Evolutionary conservation across 257 asterid species (phyloP), one percentile per base, ranked within the genome.

Genomic region (Ajuga chamaepitys): DNA sequence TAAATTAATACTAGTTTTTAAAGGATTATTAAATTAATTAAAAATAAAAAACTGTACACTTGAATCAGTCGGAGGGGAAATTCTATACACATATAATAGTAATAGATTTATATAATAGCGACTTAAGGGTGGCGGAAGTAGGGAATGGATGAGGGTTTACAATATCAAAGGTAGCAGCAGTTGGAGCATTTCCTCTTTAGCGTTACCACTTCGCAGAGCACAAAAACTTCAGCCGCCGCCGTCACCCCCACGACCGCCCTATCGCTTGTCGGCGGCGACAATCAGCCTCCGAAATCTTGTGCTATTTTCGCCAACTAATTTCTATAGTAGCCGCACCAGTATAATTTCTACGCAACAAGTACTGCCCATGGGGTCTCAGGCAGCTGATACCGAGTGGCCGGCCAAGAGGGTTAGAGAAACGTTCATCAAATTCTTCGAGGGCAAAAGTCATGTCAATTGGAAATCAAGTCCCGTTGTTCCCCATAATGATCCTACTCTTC

Each of bases 401-500:
- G 94, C 99, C 1, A 81, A 28, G 26, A 74, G 74, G 61, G 86
- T 83, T 0, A 77, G 97, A 54, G 80, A 80, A 4, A 86, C 96
- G 0, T 89, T 83, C 70, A 5, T 93, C 75, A 69, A 63, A 3
- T 93, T 84, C 77, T 93, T 86, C 79, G 77, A 83, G 70, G 81
- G 67, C 17, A 89, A 78, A 68, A 80, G 48, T n/a, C 99, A 89
- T 14, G 75, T 79, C 3, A 11, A 77, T 32, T 88, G 95, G 87
- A 78, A 60, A 74, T 93, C 99, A 6, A 87, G 97, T 46, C 95
- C 99, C 1, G 97, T 93, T 32, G 96, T 93, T 75, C 99, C 99
- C 21, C 85, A 75, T 58, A 89, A 90, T 70, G 99, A 93, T 62
- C 99, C 97, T 42, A 89, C 97, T 37, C 97, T 93, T 40, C 88